A percentile compares a stretch with the other conserved stretches of the same genome.
phyloP scores from a whole-genome alignment of 768 basidiomycete genomes.

The Thelephora aurantiotincta region DNA sequence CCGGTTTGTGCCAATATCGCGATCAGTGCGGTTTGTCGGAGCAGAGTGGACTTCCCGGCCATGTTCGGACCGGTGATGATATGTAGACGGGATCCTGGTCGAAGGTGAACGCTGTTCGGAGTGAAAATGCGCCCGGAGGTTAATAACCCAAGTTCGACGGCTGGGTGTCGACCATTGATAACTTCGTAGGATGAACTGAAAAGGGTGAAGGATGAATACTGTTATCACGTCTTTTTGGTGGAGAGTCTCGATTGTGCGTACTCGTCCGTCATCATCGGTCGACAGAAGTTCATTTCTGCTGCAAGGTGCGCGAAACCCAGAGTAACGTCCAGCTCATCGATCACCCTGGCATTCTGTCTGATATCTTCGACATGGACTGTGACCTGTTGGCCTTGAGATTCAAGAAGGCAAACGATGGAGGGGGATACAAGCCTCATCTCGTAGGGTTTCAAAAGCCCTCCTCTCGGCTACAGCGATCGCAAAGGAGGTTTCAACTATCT shows the following conservation, averaged over 20 bases:
- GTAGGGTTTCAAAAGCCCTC: conserved; percentile 55
- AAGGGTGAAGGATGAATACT: neutral
- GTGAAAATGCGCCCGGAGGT: conserved; percentile 64
- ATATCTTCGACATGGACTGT: conserved; percentile 38
- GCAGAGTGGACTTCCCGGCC: conserved; percentile 87
- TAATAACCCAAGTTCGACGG: conserved; percentile 81
- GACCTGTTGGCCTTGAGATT: conserved; percentile 30
- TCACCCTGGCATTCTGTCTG: conserved; percentile 59
- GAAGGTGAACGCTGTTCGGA: conserved; percentile 65
- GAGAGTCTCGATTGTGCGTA: conserved; percentile 21
- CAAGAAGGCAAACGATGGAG: neutral
- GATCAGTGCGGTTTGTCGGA: conserved; percentile 86
- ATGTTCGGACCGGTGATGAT: conserved; percentile 92
- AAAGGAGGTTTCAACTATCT: conserved; percentile 41
- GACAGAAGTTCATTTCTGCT: conserved; percentile 58
- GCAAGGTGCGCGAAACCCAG: conserved; percentile 75
- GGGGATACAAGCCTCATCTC: conserved; percentile 38
- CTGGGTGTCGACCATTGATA: conserved; percentile 76
- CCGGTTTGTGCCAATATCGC: conserved; percentile 85
- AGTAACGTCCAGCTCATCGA: conserved; percentile 82
- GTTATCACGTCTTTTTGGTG: neutral
- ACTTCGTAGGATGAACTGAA: conserved; percentile 48
- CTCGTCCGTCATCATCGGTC: conserved; percentile 60
- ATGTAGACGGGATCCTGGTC: conserved; percentile 50
- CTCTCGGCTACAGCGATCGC: conserved; percentile 48